Conservation (phyloP, 2,329 filamentous ascomycete genomes). For the Arthrobotrys pseudoclavata region DNA sequence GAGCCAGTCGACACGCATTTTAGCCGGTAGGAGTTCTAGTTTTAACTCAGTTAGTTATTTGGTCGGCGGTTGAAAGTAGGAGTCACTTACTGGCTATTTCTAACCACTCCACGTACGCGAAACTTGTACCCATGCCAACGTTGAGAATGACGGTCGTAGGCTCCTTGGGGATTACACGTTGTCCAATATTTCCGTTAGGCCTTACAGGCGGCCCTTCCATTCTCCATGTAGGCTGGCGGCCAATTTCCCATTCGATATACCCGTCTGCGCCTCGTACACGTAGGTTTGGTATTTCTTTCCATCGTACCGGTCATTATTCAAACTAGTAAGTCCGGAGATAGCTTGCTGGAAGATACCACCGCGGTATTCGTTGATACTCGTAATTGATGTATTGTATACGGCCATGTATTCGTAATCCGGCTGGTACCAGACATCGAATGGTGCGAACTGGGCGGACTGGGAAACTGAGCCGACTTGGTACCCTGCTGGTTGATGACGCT, state of each 20-base stretch:
- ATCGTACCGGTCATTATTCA: slow-evolving; percentile 73
- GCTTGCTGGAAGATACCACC: slow-evolving; percentile 73
- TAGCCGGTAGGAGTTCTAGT: slow-evolving; percentile 66
- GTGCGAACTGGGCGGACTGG: slow-evolving; percentile 66
- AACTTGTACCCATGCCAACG: slow-evolving; percentile 70
- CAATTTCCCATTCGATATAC: slow-evolving; percentile 71
- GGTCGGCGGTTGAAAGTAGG: slow-evolving; percentile 1
- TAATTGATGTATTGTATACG: slow-evolving; percentile 69
- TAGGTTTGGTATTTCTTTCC: slow-evolving; percentile 71
- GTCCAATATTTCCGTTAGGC: slow-evolving; percentile 71
- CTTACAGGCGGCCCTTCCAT: slow-evolving; percentile 70
- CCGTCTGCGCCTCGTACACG: slow-evolving; percentile 71
- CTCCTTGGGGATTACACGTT: slow-evolving; percentile 69
- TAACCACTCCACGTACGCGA: slow-evolving; percentile 69
- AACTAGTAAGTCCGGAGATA: slow-evolving; percentile 70
- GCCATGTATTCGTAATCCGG: slow-evolving; percentile 74
- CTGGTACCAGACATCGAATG: slow-evolving; percentile 73
- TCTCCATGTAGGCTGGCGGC: slow-evolving; percentile 70
- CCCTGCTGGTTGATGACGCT: slow-evolving; percentile 57
- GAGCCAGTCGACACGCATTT: slow-evolving; percentile 72
- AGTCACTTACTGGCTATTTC: slow-evolving; percentile 39
- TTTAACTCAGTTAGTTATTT: slow-evolving; percentile 16
- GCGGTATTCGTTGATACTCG: slow-evolving; percentile 70
- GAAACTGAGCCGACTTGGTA: slow-evolving; percentile 65
- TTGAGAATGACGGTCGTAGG: slow-evolving; percentile 72